A percentile compares a stretch with the other conserved stretches of the same genome.
Conservation (phyloP, 2,329 filamentous ascomycete genomes). For the Cryphonectria japonica region DNA sequence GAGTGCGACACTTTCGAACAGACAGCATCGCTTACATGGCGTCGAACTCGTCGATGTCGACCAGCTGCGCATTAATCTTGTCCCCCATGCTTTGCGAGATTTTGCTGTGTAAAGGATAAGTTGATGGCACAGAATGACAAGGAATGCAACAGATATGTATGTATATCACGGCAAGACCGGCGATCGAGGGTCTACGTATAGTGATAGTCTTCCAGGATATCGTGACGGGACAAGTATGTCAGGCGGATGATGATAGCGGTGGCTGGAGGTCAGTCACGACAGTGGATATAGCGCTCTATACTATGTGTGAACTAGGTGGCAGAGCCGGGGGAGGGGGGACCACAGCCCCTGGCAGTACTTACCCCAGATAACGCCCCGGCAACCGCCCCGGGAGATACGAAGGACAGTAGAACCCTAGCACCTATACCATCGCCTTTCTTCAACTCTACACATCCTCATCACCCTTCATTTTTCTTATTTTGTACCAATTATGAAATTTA, state of each 20-base stretch:
- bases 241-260: not conserved
- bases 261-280: not conserved
- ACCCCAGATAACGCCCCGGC: conserved; percentile 3
- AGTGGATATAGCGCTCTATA: not conserved
- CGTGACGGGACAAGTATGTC: not conserved
- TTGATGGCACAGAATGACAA: not conserved
- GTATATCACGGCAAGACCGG: not conserved
- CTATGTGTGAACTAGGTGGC: not conserved
- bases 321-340: not conserved
- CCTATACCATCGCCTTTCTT: not conserved
- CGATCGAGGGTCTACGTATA: not conserved
- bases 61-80: conserved; percentile 45
- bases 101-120: not conserved
- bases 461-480: not conserved
- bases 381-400: not conserved
- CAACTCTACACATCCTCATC: not conserved
- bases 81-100: not conserved
- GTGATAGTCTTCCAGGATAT: not conserved
- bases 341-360: not conserved
- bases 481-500: not conserved
- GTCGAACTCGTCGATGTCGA: conserved; percentile 58
- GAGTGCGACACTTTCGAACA: not conserved
- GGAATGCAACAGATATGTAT: not conserved
- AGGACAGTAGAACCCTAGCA: not conserved
- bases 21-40: conserved; percentile 50